Evolutionary conservation across 1,284 basidiomycete genomes (phyloP), one percentile per base, ranked within the genome.

Genomic region (Irpex sp.): DNA sequence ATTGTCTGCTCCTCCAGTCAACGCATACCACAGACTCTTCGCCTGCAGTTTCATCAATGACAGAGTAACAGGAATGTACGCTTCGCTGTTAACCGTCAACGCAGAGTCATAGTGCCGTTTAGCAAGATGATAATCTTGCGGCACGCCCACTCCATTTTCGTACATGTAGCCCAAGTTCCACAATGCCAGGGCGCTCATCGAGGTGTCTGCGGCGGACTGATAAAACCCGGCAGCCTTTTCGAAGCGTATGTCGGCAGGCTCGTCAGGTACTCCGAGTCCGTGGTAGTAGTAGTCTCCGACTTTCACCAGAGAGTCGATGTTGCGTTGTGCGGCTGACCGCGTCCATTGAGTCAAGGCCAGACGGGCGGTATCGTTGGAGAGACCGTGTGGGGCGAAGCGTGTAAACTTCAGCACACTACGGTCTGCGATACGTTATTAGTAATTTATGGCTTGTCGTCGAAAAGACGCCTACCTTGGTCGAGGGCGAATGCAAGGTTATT

Each of bases 111-210:
- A 99, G 75, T 97, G 92, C 35, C 97, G 84, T 76, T 99, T 99
- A 0, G 97, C 97, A 15, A 99, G 85, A 75, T 97, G 92, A 80
- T 95, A 99, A 76, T 99, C 97, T 86, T 94, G 88, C 21, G 91
- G 87, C 0, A 98, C 94, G 3, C 97, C 97, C 31, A 92, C 75
- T 0, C 97, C 97, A 70, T 95, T 93, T 78, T 99, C 97, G 74
- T 98, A 98, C 95, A 99, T 97, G 92, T 93, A 98, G 1, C 97
- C 97, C 31, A 99, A 78, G 72, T 98, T 98, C 95, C 96, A 99
- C 88, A 97, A 95, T 1, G 97, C 96, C 68, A 99, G 82, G 0
- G 96, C 94, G 68, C 94, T 97, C 64, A 90, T 71, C 66, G 95
- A 92, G 1, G 93, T 95, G 68, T 96, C 94, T 1, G 94, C 94